Evolutionary conservation across 352 stramenopile genomes (phyloP).

Genomic region (Albugo laibachii): DNA sequence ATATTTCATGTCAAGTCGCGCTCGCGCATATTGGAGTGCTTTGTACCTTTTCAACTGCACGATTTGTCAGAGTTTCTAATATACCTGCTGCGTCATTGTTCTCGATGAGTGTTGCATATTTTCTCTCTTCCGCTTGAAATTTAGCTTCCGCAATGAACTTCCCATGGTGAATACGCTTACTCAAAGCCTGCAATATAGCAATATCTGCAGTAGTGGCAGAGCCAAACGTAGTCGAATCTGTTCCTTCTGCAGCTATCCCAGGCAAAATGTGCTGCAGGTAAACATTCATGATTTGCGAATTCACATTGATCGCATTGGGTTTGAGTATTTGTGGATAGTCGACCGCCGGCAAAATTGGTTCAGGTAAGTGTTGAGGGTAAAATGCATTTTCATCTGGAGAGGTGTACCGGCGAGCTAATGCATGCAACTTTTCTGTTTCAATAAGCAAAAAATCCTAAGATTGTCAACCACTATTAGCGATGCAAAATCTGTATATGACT

Average conservation of each 20-base stretch:
- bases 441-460: slow-evolving; percentile 95
- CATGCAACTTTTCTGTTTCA: slow-evolving; percentile 91
- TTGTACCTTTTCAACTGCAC: slow-evolving; percentile 79
- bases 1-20: background rate
- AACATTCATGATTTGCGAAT: slow-evolving; percentile 90
- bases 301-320: slow-evolving; percentile 94
- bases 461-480: background rate
- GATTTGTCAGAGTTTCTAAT: slow-evolving; percentile 90
- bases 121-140: slow-evolving; percentile 81
- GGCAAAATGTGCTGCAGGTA: slow-evolving; percentile 94
- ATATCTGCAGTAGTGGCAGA: slow-evolving; percentile 79
- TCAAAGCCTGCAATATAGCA: slow-evolving; percentile 87
- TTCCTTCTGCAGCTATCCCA: slow-evolving; percentile 64
- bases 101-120: slow-evolving; percentile 85
- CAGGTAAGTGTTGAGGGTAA: slow-evolving; percentile 84
- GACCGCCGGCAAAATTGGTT: slow-evolving; percentile 82
- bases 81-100: slow-evolving; percentile 89
- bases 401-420: slow-evolving; percentile 91
- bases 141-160: slow-evolving; percentile 98
- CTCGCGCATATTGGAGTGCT: background rate
- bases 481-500: background rate
- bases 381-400: slow-evolving; percentile 97
- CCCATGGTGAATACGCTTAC: slow-evolving; percentile 94
- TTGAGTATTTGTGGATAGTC: slow-evolving; percentile 87
- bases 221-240: slow-evolving; percentile 80